A percentile compares a stretch with the other conserved stretches of the same genome.
Conservation (phyloP, 2,329 filamentous ascomycete species). For the Stenocarpella maydis region DNA sequence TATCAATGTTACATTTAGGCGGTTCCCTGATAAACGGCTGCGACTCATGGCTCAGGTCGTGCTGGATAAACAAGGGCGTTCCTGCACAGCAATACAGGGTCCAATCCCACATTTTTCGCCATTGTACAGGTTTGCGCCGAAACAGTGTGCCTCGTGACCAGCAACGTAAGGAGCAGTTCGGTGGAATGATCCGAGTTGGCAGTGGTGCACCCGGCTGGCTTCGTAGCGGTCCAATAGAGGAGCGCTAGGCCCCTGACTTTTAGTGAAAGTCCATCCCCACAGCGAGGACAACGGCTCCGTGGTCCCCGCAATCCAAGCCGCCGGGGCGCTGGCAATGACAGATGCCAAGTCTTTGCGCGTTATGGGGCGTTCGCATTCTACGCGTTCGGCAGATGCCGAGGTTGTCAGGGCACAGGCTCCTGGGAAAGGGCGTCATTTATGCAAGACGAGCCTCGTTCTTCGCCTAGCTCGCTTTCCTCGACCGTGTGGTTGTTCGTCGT, state of each 20-base stretch:
- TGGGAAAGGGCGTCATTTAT: not conserved
- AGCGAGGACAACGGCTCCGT: not conserved
- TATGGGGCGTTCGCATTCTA: slow-evolving; percentile 1
- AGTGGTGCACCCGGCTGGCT: not conserved
- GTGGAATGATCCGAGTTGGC: slow-evolving; percentile 4
- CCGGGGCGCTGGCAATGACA: slow-evolving; percentile 12
- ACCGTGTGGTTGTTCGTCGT: slow-evolving; percentile 50
- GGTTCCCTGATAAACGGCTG: not conserved
- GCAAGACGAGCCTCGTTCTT: slow-evolving; percentile 11
- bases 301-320: slow-evolving; percentile 1
- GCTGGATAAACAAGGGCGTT: slow-evolving; percentile 18
- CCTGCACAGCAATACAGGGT: not conserved
- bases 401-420: not conserved
- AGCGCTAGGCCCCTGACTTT: not conserved
- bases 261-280: slow-evolving; percentile 2
- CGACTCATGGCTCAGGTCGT: not conserved
- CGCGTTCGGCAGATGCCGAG: not conserved
- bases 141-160: not conserved
- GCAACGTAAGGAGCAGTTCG: not conserved
- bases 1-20: slow-evolving; percentile 18
- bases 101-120: not conserved
- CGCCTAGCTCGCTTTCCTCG: slow-evolving; percentile 47
- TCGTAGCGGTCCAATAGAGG: slow-evolving; percentile 15
- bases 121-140: not conserved
- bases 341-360: slow-evolving; percentile 1